A percentile compares a stretch with the other conserved stretches of the same genome.
Evolutionary conservation across 139 green algal species (phyloP).

Genomic region (Tetradesmus lagerheimii): DNA sequence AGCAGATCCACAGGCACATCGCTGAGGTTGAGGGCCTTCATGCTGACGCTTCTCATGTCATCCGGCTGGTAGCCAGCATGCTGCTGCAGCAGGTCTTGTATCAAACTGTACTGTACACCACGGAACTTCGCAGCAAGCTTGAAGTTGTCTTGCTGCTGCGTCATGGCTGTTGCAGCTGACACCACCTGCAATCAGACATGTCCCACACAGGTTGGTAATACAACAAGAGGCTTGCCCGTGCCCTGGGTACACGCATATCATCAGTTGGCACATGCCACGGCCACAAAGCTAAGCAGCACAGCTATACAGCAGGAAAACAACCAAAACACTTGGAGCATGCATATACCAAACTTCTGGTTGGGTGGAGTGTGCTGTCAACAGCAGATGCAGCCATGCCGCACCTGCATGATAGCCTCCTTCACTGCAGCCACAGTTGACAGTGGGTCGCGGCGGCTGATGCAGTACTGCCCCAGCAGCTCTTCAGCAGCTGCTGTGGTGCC

Average conservation of each 20-base stretch:
- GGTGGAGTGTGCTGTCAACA: too few species aligned
- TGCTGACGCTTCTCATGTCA: background rate
- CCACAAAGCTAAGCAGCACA: too few species aligned
- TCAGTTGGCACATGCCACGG: too few species aligned
- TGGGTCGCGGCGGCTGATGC: background rate
- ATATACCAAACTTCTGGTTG: too few species aligned
- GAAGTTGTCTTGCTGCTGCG: background rate
- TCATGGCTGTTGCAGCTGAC: background rate
- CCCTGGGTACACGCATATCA: too few species aligned
- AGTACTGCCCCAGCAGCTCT: background rate
- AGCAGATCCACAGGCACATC: background rate
- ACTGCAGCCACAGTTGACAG: background rate
- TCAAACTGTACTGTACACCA: background rate
- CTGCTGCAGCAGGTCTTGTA: background rate
- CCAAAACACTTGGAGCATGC: too few species aligned
- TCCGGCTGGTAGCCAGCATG: background rate
- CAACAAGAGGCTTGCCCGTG: too few species aligned
- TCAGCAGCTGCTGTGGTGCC: background rate
- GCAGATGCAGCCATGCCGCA: background rate
- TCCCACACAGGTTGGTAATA: background rate
- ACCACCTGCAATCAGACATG: background rate
- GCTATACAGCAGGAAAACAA: too few species aligned
- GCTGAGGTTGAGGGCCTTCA: background rate
- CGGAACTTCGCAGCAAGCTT: background rate
- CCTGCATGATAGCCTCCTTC: conserved; percentile 5